These are phyloP conservation scores for Keqinozyma sinolaborantium DNA, from an alignment of 1,139 yeast species.

Conservation along the genomic window DNA sequence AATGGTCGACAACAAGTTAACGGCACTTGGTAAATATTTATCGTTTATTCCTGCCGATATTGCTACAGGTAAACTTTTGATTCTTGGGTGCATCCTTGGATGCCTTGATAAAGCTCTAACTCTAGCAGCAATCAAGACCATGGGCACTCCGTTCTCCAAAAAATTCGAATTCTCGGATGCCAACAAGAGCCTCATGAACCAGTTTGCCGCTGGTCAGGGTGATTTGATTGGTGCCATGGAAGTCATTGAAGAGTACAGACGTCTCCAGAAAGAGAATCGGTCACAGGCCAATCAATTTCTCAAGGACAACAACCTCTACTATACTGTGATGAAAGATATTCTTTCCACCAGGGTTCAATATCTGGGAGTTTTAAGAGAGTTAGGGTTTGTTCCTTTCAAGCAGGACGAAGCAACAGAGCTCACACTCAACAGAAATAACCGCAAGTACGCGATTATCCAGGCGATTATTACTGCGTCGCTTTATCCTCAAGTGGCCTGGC, in stretches of 20 bases:
- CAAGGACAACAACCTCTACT: conserved; percentile 60
- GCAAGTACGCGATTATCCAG: conserved; percentile 50
- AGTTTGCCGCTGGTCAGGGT: conserved; percentile 46
- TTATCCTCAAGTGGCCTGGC: conserved; percentile 79
- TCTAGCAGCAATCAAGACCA: conserved; percentile 69
- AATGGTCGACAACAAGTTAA: conserved; percentile 49
- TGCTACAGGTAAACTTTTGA: conserved; percentile 76
- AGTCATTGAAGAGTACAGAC: conserved; percentile 53
- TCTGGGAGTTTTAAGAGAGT: conserved; percentile 61
- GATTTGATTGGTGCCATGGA: conserved; percentile 68
- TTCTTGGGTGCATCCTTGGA: conserved; percentile 79
- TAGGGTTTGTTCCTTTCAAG: conserved; percentile 64
- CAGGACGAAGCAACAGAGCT: conserved; percentile 12
- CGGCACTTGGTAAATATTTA: conserved; percentile 78
- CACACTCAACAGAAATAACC: conserved; percentile 45
- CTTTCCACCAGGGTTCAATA: conserved; percentile 68
- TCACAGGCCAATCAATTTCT: conserved; percentile 44
- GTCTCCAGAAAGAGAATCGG: conserved; percentile 9
- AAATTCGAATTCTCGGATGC: conserved; percentile 62
- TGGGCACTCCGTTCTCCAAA: conserved; percentile 69
- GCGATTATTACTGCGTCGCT: conserved; percentile 77
- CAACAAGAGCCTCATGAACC: conserved; percentile 49
- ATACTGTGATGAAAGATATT: conserved; percentile 65
- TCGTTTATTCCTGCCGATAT: conserved; percentile 85
- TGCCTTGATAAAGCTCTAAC: conserved; percentile 75